Percentiles rank a stretch among this genome's conserved stretches.
Conservation (phyloP, 2,329 filamentous ascomycete genomes). For the Cordyceps fumosorosea region DNA sequence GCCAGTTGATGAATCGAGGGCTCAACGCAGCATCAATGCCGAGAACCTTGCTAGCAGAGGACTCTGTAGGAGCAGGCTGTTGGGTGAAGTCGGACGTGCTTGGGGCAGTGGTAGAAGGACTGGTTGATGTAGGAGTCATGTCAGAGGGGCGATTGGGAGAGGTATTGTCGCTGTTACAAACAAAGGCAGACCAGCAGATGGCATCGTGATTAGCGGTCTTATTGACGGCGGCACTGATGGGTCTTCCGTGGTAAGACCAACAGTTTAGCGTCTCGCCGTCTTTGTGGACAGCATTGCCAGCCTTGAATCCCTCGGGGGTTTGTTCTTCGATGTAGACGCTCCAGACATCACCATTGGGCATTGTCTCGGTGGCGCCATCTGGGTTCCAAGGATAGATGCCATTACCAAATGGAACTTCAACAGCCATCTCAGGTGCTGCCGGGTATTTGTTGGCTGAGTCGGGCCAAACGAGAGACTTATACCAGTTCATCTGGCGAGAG, state of each 20-base stretch:
- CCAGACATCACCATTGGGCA: constrained; percentile 34
- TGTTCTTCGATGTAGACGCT: constrained; percentile 36
- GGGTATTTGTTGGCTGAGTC: constrained; percentile 28
- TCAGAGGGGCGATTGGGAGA: constrained; percentile 29
- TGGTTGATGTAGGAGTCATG: constrained; percentile 30
- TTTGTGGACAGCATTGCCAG: constrained; percentile 34
- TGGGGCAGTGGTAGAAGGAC: constrained; percentile 25
- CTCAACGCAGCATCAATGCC: constrained; percentile 28
- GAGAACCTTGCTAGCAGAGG: constrained; percentile 25
- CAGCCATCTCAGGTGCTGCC: constrained; percentile 30
- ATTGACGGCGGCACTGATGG: constrained; percentile 32
- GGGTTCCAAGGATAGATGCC: constrained; percentile 35
- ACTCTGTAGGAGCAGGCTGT: constrained; percentile 23
- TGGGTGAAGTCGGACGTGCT: constrained; percentile 27
- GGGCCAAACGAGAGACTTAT: constrained; percentile 32
- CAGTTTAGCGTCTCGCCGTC: constrained; percentile 33
- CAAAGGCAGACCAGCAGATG: constrained; percentile 35
- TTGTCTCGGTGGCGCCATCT: constrained; percentile 30
- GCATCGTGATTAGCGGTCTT: constrained; percentile 31
- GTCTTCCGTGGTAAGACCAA: constrained; percentile 36
- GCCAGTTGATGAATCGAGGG: constrained; percentile 35
- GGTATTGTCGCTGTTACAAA: constrained; percentile 31
- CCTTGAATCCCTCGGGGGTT: constrained; percentile 33
- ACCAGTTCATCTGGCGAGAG: constrained; percentile 39
- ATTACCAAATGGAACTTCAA: constrained; percentile 32